phyloP scores from a whole-genome alignment of 768 basidiomycete genomes.

The Tephrocybe sp. region DNA sequence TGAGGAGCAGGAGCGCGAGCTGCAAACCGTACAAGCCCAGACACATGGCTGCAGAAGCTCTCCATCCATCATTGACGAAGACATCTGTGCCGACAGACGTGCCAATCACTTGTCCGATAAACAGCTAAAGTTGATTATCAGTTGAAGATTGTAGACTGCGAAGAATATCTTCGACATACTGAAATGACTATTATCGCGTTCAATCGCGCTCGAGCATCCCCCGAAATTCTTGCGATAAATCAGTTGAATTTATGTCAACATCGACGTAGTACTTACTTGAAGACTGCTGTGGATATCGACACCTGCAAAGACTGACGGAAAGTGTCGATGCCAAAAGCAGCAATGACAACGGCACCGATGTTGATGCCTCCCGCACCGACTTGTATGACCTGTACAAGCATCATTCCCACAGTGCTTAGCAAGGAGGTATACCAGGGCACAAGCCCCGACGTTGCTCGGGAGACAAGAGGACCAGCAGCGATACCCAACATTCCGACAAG shows the following conservation, averaged over 20 bases:
- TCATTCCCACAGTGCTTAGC: constrained; percentile 41
- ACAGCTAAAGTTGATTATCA: constrained; percentile 30
- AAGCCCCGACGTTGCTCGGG: constrained; percentile 61
- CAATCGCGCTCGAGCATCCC: constrained; percentile 57
- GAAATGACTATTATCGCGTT: constrained; percentile 74
- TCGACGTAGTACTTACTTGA: constrained; percentile 33
- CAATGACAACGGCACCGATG: constrained; percentile 24
- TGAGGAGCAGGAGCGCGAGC: constrained; percentile 45
- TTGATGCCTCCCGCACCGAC: constrained; percentile 64
- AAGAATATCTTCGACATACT: constrained; percentile 25
- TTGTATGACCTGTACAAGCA: constrained; percentile 58
- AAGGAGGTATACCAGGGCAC: constrained; percentile 76
- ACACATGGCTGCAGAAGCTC: constrained; percentile 49
- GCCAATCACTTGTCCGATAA: constrained; percentile 73
- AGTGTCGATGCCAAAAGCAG: constrained; percentile 66
- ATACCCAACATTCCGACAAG: constrained; percentile 71
- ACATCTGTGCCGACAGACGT: constrained; percentile 63
- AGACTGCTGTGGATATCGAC: constrained; percentile 55
- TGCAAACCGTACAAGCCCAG: constrained; percentile 51
- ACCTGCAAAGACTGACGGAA: constrained; percentile 75
- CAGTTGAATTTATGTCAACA: background rate
- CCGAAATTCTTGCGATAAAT: constrained; percentile 28
- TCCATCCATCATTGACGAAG: constrained; percentile 66
- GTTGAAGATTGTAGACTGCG: constrained; percentile 15
- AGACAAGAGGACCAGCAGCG: constrained; percentile 61